phyloP scores from a whole-genome alignment of 2,329 filamentous ascomycete species.

The Mycosphaerella arachidis region DNA sequence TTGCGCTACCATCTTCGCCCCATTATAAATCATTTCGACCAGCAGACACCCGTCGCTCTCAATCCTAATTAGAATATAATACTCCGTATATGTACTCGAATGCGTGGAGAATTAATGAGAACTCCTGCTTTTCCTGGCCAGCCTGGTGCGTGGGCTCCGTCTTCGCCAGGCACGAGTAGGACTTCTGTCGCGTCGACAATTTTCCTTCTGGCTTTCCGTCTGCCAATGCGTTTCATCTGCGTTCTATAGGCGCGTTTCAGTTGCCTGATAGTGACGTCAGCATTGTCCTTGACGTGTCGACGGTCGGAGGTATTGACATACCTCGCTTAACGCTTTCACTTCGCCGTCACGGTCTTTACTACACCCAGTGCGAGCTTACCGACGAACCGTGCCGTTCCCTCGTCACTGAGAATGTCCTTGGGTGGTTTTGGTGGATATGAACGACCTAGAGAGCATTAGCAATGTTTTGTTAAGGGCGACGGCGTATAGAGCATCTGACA shows the following conservation, averaged over 20 bases:
- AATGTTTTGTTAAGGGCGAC: not conserved
- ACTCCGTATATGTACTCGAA: not conserved
- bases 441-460: not conserved
- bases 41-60: not conserved
- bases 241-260: not conserved
- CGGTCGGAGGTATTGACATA: not conserved
- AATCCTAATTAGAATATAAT: no score
- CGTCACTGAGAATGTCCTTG: not conserved
- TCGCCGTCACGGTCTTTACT: not conserved
- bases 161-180: not conserved
- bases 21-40: not conserved
- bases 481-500: not conserved
- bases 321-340: not conserved
- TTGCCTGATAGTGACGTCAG: not conserved
- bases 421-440: not conserved
- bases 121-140: not conserved
- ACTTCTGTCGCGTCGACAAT: not conserved
- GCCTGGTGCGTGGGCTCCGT: not conserved
- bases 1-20: not conserved
- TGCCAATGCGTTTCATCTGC: not conserved
- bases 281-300: not conserved
- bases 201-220: not conserved
- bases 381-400: not conserved
- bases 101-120: not conserved
- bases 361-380: constrained; percentile 8